These are phyloP conservation scores for Aspergillus baeticus DNA, from an alignment of 495 filamentous ascomycete species.

Conservation along the genomic window DNA sequence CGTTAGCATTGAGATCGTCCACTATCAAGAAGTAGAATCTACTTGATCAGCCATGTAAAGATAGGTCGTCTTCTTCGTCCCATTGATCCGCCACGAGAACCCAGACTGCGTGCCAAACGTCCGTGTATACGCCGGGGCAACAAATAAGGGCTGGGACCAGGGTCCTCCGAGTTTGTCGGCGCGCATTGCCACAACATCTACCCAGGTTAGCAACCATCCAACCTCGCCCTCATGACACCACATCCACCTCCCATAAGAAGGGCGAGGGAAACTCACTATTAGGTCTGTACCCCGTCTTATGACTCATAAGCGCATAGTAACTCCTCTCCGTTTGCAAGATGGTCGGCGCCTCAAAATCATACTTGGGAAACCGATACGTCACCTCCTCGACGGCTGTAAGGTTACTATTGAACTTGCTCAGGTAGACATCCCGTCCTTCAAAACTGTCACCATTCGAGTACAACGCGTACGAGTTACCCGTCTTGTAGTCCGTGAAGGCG, in stretches of 20 bases:
- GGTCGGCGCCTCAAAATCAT: conserved; percentile 26
- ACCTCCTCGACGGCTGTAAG: conserved; percentile 21
- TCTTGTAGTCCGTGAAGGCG: conserved; percentile 26
- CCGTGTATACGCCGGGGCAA: conserved; percentile 46
- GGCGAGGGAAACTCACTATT: conserved; percentile 14
- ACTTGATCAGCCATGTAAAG: too few relatives aligned
- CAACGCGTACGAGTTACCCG: conserved; percentile 21
- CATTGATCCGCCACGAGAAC: conserved; percentile 44
- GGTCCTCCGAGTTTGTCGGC: conserved; percentile 42
- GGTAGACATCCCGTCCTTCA: conserved; percentile 26
- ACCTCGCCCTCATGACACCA: too few relatives aligned
- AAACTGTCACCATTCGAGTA: conserved; percentile 26
- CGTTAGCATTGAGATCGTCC: too few relatives aligned
- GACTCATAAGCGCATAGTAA: conserved; percentile 30
- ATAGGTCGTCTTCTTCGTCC: conserved; percentile 11
- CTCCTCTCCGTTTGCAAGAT: conserved; percentile 28
- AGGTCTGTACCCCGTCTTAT: conserved; percentile 28
- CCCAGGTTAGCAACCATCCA: not conserved
- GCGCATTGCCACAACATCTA: conserved; percentile 29
- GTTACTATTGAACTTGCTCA: conserved; percentile 20
- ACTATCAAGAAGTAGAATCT: too few relatives aligned
- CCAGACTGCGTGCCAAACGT: conserved; percentile 54
- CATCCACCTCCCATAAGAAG: too few relatives aligned
- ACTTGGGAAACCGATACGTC: conserved; percentile 24
- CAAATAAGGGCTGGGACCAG: conserved; percentile 50